Conservation (phyloP, 225 moss, liverwort and hornwort genomes). For the Marchantia paleacea region DNA sequence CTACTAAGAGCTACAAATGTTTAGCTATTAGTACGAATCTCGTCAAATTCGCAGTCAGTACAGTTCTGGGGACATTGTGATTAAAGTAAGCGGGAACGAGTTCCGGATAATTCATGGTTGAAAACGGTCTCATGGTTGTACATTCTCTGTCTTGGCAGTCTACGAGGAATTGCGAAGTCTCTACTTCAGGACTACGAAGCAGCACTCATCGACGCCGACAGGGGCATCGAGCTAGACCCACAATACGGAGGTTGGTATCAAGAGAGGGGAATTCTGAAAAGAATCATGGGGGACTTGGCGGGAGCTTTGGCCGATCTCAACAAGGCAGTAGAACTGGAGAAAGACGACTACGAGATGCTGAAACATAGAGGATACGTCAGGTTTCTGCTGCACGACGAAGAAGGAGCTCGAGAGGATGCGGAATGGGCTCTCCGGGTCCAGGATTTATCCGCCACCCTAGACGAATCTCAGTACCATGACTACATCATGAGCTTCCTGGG, state of each 20-base stretch:
- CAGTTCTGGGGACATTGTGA: not conserved
- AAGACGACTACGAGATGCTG: constrained; percentile 34
- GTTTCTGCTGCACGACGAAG: constrained; percentile 26
- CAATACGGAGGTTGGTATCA: constrained; percentile 27
- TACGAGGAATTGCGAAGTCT: constrained; percentile 30
- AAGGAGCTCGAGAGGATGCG: constrained; percentile 38
- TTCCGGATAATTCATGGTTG: too few relatives aligned
- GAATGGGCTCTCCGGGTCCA: constrained; percentile 25
- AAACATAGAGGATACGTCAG: constrained; percentile 36
- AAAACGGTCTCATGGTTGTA: too few relatives aligned
- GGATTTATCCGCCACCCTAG: not conserved
- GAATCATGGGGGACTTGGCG: constrained; percentile 27
- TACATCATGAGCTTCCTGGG: constrained; percentile 11
- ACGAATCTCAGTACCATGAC: constrained; percentile 12
- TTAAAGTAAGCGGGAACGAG: too few relatives aligned
- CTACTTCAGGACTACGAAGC: constrained; percentile 25
- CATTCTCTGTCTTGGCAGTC: constrained; percentile 3
- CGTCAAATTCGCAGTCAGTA: not conserved
- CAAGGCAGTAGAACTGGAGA: constrained; percentile 26
- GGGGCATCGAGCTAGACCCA: constrained; percentile 29
- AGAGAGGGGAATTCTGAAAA: constrained; percentile 34
- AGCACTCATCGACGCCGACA: constrained; percentile 28
- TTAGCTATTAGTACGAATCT: not conserved
- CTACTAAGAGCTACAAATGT: too few relatives aligned
- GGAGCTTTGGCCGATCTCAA: constrained; percentile 34